Evolutionary conservation across 352 stramenopile species (phyloP).

Genomic region (Phytophthora sp.): DNA sequence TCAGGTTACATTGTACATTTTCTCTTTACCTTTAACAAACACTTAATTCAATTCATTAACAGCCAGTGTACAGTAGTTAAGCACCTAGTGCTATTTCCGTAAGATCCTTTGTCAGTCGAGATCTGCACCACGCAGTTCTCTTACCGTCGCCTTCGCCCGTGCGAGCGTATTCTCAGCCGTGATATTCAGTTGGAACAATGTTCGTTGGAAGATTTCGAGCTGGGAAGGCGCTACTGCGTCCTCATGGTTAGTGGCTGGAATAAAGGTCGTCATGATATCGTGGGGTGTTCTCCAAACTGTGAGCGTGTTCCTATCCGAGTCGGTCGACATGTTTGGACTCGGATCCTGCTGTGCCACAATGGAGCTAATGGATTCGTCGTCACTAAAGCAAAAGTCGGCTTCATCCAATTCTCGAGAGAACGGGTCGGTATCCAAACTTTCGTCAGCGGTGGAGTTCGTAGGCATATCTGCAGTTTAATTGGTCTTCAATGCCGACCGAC

Average conservation of each 20-base stretch:
- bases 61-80: neutral
- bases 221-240: no score
- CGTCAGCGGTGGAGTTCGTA: conserved; percentile 32
- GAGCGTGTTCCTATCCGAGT: conserved; percentile 27
- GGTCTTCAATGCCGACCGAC: conserved; percentile 3
- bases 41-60: conserved; percentile 15
- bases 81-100: no score
- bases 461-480: conserved; percentile 18
- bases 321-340: conserved; percentile 15
- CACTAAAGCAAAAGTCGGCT: conserved; percentile 41
- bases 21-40: neutral
- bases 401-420: conserved; percentile 42
- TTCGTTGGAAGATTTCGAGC: conserved; percentile 7
- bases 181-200: conserved; percentile 28
- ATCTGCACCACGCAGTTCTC: conserved; percentile 15
- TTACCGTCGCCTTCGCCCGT: conserved; percentile 26
- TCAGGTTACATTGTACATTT: conserved; percentile 3
- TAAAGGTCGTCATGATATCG: conserved; percentile 26
- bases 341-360: conserved; percentile 26
- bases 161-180: conserved; percentile 24
- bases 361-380: conserved; percentile 28
- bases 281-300: conserved; percentile 15
- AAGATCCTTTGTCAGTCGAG: conserved; percentile 34
- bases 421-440: conserved; percentile 27
- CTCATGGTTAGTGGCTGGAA: conserved; percentile 1